Base-by-base conservation (phyloP, 2,329 filamentous ascomycete species). In the Xylaria digitata region DNA sequence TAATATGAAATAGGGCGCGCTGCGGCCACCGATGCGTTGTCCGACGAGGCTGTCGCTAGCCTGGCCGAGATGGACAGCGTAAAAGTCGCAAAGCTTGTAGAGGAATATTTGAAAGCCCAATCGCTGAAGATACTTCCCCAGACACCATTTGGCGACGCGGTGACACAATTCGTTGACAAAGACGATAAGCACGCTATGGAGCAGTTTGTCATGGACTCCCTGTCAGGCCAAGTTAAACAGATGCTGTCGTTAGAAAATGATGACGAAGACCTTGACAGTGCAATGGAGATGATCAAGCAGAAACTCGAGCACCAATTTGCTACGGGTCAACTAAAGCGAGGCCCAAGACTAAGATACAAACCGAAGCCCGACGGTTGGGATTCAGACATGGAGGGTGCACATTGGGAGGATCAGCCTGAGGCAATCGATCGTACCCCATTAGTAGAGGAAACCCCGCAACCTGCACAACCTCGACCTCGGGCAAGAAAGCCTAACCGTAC, bases 131-230 rank as follows among this genome's bases (percentile, higher is more conserved):
- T 99, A 55, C 85, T 99, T 0, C 96, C 96, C 0, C 93, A 97
- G 74, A 96, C 94, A 34, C 92, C 91, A 0, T 97, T 99, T 75
- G 92, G 94, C 17, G 94, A 98, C 75, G 96, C 96, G 0, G 93
- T 99, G 5, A 90, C 90, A 53, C 92, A 97, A 68, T 99, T 96
- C 74, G 93, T 99, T 30, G 90, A 94, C 77, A 98, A 98, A 72
- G 93, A 97, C 71, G 96, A 99, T 81, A 97, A 94, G 76, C 90
- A 96, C 73, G 93, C 93, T 2, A 93, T 98, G 89, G 89, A 94
- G 75, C 83, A 89, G 49, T 95, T 95, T 73, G 90, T 95, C 9
- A 87, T 86, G 23, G 90, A 93, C 37, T 91, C 90, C 15, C 81
- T 95, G 2, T 84, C 87, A 2, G 88, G 85, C 23, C 91, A 94